A percentile compares a stretch with the other conserved stretches of the same genome.
Conservation (phyloP, 176 grass and related monocot genomes). For the Oryza officinalis region DNA sequence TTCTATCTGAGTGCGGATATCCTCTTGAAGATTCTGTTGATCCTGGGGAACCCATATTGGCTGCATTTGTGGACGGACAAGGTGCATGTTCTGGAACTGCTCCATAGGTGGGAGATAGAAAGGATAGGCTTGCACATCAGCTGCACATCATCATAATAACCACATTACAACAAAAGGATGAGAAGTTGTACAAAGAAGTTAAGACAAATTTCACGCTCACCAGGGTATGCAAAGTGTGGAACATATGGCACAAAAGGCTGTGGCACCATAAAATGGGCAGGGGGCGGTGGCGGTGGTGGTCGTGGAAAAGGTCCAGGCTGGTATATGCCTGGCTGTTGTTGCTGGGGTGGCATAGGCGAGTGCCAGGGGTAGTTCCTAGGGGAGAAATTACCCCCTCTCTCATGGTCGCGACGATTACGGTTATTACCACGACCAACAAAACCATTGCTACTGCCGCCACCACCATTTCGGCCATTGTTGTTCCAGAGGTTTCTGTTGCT, state of each 20-base stretch:
- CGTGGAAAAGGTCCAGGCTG: slow-evolving; percentile 41
- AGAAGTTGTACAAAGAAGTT: not conserved
- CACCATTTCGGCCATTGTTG: slow-evolving; percentile 27
- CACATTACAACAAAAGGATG: slow-evolving; percentile 27
- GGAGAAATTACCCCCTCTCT: slow-evolving; percentile 46
- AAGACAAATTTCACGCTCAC: slow-evolving; percentile 34
- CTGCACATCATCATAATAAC: slow-evolving; percentile 31
- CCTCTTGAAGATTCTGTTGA: slow-evolving; percentile 37
- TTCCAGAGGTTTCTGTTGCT: slow-evolving; percentile 39
- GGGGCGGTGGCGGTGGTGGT: slow-evolving; percentile 1
- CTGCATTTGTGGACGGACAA: slow-evolving; percentile 42
- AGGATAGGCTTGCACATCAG: slow-evolving; percentile 36
- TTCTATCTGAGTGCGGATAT: slow-evolving; percentile 67
- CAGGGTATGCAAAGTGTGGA: slow-evolving; percentile 39
- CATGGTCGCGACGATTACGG: slow-evolving; percentile 53
- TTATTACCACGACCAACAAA: slow-evolving; percentile 42
- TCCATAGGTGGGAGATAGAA: slow-evolving; percentile 53
- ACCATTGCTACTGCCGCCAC: slow-evolving; percentile 31
- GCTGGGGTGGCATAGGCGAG: slow-evolving; percentile 16
- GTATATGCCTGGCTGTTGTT: slow-evolving; percentile 33
- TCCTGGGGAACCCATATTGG: slow-evolving; percentile 32
- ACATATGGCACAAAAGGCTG: slow-evolving; percentile 39
- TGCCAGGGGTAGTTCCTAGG: slow-evolving; percentile 37
- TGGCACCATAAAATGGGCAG: slow-evolving; percentile 41
- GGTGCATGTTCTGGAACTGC: slow-evolving; percentile 55